These are phyloP conservation scores for Pistacia atlantica DNA, from an alignment of 345 rosid species.

Conservation along the genomic window DNA sequence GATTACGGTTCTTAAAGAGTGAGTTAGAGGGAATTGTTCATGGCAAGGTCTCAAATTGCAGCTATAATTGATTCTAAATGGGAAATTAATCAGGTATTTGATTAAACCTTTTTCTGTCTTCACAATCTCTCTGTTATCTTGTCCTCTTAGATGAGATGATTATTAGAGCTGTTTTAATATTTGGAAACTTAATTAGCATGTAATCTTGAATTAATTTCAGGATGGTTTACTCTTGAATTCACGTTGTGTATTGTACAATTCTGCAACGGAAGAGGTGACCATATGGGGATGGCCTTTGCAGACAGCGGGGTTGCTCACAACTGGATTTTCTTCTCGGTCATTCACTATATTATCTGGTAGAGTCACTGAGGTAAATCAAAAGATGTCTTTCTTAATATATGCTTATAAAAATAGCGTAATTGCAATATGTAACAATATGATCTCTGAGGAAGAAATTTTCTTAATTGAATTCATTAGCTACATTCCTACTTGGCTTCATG, in stretches of 20 bases:
- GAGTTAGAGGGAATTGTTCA: slow-evolving; percentile 39
- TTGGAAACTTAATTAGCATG: not conserved
- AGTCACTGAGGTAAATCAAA: slow-evolving; percentile 63
- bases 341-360: slow-evolving; percentile 73
- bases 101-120: not conserved
- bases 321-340: slow-evolving; percentile 57
- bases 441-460: not conserved
- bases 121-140: not conserved
- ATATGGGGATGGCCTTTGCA: slow-evolving; percentile 99
- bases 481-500: not conserved
- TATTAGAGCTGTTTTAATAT: not conserved
- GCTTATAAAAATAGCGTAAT: not conserved
- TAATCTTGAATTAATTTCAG: slow-evolving; percentile 27
- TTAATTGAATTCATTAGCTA: not conserved
- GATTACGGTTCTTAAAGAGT: slow-evolving; percentile 51
- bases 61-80: slow-evolving; percentile 50
- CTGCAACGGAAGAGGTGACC: slow-evolving; percentile 74
- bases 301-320: slow-evolving; percentile 63
- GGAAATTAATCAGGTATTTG: slow-evolving; percentile 64
- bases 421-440: not conserved
- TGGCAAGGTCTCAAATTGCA: slow-evolving; percentile 52
- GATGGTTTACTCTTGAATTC: slow-evolving; percentile 62
- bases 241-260: slow-evolving; percentile 66
- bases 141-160: not conserved
- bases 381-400: not conserved